Evolutionary conservation across 768 basidiomycete genomes (phyloP).

Genomic region (Fomitopsis serialis): DNA sequence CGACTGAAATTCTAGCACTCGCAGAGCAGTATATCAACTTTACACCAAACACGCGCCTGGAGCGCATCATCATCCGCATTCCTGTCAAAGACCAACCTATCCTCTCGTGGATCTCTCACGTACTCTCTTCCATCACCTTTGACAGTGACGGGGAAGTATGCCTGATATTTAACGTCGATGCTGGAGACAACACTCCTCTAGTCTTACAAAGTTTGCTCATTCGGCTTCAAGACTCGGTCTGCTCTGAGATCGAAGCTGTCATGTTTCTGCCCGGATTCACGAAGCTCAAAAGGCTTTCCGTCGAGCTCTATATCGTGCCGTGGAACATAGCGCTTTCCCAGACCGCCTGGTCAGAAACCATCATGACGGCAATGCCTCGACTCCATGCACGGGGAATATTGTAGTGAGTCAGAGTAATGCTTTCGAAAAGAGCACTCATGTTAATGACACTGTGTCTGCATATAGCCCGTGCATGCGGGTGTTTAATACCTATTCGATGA

Average conservation of each 20-base stretch:
- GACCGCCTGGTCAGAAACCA: background rate
- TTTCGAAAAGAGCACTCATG: too few species aligned
- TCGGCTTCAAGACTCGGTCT: background rate
- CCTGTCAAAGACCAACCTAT: background rate
- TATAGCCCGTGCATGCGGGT: too few species aligned
- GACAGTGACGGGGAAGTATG: background rate
- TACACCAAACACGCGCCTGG: background rate
- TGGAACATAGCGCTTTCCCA: background rate
- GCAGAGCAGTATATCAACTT: background rate
- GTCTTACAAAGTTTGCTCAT: background rate
- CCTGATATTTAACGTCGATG: background rate
- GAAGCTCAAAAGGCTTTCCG: background rate
- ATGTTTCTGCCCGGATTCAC: too few species aligned
- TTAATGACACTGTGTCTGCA: too few species aligned
- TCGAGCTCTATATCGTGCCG: background rate
- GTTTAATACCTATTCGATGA: too few species aligned
- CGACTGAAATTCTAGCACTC: background rate
- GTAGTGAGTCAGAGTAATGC: too few species aligned
- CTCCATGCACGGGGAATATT: background rate
- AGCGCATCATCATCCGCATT: background rate
- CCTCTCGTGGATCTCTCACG: background rate
- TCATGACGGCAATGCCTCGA: background rate
- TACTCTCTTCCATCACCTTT: background rate
- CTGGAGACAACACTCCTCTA: background rate
- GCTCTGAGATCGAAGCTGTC: too few species aligned